A percentile compares a stretch with the other conserved stretches of the same genome.
phyloP scores from a whole-genome alignment of 352 stramenopile species.

The Globisporangium iwayamae region DNA sequence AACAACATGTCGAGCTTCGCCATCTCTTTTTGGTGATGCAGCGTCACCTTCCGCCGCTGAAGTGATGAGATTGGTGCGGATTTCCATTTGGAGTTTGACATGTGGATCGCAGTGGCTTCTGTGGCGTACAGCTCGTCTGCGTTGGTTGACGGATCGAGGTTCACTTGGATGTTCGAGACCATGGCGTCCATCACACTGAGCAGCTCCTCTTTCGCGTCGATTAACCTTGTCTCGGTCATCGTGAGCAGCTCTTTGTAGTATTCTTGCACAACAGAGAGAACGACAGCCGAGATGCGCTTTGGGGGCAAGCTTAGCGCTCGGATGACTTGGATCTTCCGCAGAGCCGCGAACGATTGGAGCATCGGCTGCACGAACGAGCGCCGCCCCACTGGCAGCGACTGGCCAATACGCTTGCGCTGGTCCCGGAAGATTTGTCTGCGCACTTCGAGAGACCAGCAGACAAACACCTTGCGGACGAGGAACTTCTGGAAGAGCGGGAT shows the following conservation, averaged over 20 bases:
- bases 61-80: constrained; percentile 53
- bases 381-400: constrained; percentile 36
- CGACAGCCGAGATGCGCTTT: constrained; percentile 25
- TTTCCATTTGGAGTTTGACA: constrained; percentile 56
- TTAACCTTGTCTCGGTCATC: constrained; percentile 50
- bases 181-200: constrained; percentile 45
- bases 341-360: constrained; percentile 28
- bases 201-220: constrained; percentile 62
- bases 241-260: constrained; percentile 38
- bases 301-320: constrained; percentile 35
- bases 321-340: constrained; percentile 42
- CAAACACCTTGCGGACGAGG: constrained; percentile 51
- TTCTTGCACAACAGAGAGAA: constrained; percentile 36
- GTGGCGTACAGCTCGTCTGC: constrained; percentile 48
- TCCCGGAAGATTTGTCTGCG: constrained; percentile 38
- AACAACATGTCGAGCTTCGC: constrained; percentile 43
- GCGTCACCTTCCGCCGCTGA: constrained; percentile 23
- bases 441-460: constrained; percentile 38
- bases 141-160: constrained; percentile 36
- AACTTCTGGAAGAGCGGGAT: constrained; percentile 80
- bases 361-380: constrained; percentile 37
- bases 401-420: constrained; percentile 29
- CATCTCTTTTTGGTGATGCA: constrained; percentile 38
- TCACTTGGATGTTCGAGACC: constrained; percentile 40
- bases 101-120: constrained; percentile 40